These are phyloP conservation scores for Areca catechu DNA, from an alignment of 176 grass and related monocot species.

Conservation along the genomic window DNA sequence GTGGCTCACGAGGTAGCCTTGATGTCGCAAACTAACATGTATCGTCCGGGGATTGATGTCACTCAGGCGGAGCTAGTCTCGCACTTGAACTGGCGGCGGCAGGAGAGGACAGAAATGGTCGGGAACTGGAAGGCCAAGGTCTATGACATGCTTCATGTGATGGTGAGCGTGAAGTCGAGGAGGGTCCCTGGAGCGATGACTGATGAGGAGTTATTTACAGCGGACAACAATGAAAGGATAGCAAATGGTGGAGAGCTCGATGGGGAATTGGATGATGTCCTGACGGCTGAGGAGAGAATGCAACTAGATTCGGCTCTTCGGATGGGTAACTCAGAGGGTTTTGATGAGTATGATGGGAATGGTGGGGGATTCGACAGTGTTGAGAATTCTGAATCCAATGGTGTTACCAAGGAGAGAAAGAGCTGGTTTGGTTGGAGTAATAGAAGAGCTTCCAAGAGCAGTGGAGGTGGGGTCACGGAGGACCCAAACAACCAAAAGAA, in stretches of 20 bases:
- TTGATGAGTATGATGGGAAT: slow-evolving; percentile 46
- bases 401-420: slow-evolving; percentile 64
- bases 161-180: slow-evolving; percentile 89
- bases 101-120: slow-evolving; percentile 59
- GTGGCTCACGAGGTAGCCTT: slow-evolving; percentile 83
- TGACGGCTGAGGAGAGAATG: slow-evolving; percentile 85
- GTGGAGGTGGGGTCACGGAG: slow-evolving; percentile 22
- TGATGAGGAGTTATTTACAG: slow-evolving; percentile 79
- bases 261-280: slow-evolving; percentile 54
- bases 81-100: slow-evolving; percentile 83
- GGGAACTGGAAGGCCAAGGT: slow-evolving; percentile 94
- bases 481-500: slow-evolving; percentile 29
- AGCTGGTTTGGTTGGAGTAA: slow-evolving; percentile 75
- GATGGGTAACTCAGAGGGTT: slow-evolving; percentile 43
- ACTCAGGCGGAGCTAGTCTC: slow-evolving; percentile 90
- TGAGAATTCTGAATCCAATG: slow-evolving; percentile 39
- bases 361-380: slow-evolving; percentile 24
- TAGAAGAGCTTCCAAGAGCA: slow-evolving; percentile 49
- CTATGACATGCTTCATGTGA: slow-evolving; percentile 78
- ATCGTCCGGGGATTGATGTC: slow-evolving; percentile 81
- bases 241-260: slow-evolving; percentile 11
- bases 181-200: slow-evolving; percentile 91
- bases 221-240: slow-evolving; percentile 60
- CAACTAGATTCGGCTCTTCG: slow-evolving; percentile 84
- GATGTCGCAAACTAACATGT: slow-evolving; percentile 99